These are phyloP conservation scores for Ogataea minuta DNA, from an alignment of 805 yeast species.

Conservation along the genomic window DNA sequence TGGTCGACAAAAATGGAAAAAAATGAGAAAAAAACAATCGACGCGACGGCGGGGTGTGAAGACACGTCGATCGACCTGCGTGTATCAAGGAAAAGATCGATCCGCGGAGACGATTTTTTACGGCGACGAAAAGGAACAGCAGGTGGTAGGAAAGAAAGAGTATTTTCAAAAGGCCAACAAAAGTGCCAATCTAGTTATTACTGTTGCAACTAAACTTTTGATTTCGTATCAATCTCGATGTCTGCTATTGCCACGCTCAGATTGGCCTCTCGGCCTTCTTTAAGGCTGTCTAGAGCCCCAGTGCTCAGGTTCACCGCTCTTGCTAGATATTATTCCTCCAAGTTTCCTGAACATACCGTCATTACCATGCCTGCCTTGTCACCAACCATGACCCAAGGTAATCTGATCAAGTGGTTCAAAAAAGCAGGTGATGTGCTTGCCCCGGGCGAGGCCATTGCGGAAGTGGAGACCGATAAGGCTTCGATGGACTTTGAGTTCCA, in stretches of 20 bases:
- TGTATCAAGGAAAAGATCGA: constrained; percentile 23
- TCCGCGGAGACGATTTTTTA: constrained; percentile 15
- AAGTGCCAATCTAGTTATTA: constrained; percentile 1
- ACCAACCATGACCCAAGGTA: constrained; percentile 99
- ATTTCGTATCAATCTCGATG: constrained; percentile 16
- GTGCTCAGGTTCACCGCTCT: constrained; percentile 14
- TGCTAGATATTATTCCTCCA: constrained; percentile 28
- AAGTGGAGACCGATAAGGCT: constrained; percentile 97
- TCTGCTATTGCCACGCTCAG: constrained; percentile 35
- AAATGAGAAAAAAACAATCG: constrained; percentile 7
- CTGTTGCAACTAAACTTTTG: neutral
- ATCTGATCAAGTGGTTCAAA: constrained; percentile 86
- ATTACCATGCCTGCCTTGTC: constrained; percentile 98
- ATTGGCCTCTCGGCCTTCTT: constrained; percentile 30
- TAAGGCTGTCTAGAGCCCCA: constrained; percentile 19
- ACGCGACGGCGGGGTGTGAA: neutral
- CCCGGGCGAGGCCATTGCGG: constrained; percentile 95
- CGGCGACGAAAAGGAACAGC: constrained; percentile 17
- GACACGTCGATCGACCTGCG: constrained; percentile 11
- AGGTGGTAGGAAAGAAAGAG: constrained; percentile 7
- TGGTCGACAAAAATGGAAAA: neutral
- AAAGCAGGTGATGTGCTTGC: constrained; percentile 80
- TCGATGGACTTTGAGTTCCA: constrained; percentile 98
- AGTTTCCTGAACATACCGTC: constrained; percentile 61
- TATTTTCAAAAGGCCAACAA: neutral